A percentile compares a stretch with the other conserved stretches of the same genome.
Evolutionary conservation across 257 asterid genomes (phyloP).

Genomic region (Agastache rugosa): DNA sequence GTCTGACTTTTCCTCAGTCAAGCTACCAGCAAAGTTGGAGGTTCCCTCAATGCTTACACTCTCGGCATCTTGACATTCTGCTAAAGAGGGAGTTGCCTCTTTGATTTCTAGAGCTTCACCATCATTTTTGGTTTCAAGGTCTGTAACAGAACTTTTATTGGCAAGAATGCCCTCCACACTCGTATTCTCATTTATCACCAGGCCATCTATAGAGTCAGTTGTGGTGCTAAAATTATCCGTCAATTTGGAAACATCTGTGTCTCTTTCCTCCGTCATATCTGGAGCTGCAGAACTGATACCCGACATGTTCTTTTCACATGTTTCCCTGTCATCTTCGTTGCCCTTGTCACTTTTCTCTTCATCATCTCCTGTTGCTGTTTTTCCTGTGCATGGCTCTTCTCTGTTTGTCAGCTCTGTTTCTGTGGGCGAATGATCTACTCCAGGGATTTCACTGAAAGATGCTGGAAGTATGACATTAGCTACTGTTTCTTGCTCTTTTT

Average conservation of each 20-base stretch:
- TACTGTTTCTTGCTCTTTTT: slow-evolving; percentile 35
- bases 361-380: slow-evolving; percentile 31
- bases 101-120: slow-evolving; percentile 35
- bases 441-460: slow-evolving; percentile 31
- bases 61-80: slow-evolving; percentile 35
- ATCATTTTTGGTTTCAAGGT: slow-evolving; percentile 24
- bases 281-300: no score
- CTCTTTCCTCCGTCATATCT: no score
- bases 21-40: slow-evolving; percentile 16
- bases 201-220: no score
- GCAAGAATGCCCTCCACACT: slow-evolving; percentile 36
- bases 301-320: no score
- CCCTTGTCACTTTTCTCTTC: slow-evolving; percentile 44
- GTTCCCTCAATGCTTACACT: slow-evolving; percentile 24
- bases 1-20: slow-evolving; percentile 26
- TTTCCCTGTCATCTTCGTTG: slow-evolving; percentile 42
- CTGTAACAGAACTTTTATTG: slow-evolving; percentile 32
- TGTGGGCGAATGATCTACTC: slow-evolving; percentile 19
- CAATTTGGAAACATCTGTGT: no score
- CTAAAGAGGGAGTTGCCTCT: slow-evolving; percentile 12
- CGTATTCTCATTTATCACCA: slow-evolving; percentile 30
- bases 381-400: slow-evolving; percentile 39
- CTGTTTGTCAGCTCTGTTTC: slow-evolving; percentile 41
- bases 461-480: slow-evolving; percentile 34
- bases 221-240: no score